phyloP scores from a whole-genome alignment of 1,284 basidiomycete species.

The Porogramme epimiltina region DNA sequence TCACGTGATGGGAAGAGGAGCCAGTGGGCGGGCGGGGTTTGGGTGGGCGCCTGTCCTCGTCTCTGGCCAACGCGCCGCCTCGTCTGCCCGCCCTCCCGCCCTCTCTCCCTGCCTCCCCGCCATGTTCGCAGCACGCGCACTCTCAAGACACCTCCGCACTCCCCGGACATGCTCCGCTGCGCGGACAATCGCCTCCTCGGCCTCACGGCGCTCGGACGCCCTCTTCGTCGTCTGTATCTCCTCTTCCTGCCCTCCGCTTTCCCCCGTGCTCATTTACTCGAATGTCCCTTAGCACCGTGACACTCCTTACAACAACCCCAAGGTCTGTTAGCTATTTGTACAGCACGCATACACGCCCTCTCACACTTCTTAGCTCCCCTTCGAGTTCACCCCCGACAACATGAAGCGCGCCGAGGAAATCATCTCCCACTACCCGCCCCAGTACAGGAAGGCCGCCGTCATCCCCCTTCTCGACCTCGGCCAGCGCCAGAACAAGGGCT shows the following conservation, averaged over 20 bases:
- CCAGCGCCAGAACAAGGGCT: conserved; percentile 97
- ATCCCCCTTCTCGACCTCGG: conserved; percentile 97
- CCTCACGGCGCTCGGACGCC: conserved; percentile 47
- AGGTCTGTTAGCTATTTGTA: conserved; percentile 43
- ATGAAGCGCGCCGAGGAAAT: conserved; percentile 86
- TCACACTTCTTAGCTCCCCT: conserved; percentile 71
- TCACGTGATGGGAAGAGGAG: no score
- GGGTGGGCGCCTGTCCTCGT: not conserved
- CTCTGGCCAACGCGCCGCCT: not conserved
- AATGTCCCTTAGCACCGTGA: conserved; percentile 77
- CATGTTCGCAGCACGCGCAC: conserved; percentile 29
- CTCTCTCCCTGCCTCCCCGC: no score
- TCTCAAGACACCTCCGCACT: conserved; percentile 21
- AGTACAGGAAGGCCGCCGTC: conserved; percentile 98
- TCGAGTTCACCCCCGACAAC: conserved; percentile 85
- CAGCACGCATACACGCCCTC: not conserved
- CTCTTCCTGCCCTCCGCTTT: conserved; percentile 5
- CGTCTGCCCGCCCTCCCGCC: conserved; percentile 2
- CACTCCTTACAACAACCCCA: conserved; percentile 90
- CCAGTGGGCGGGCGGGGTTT: not conserved
- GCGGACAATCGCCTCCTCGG: conserved; percentile 41
- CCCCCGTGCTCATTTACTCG: not conserved
- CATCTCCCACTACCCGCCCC: conserved; percentile 91
- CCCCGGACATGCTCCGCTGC: conserved; percentile 16
- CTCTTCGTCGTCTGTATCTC: conserved; percentile 51